phyloP scores from a whole-genome alignment of 352 stramenopile genomes.

The Pythium insidiosum region DNA sequence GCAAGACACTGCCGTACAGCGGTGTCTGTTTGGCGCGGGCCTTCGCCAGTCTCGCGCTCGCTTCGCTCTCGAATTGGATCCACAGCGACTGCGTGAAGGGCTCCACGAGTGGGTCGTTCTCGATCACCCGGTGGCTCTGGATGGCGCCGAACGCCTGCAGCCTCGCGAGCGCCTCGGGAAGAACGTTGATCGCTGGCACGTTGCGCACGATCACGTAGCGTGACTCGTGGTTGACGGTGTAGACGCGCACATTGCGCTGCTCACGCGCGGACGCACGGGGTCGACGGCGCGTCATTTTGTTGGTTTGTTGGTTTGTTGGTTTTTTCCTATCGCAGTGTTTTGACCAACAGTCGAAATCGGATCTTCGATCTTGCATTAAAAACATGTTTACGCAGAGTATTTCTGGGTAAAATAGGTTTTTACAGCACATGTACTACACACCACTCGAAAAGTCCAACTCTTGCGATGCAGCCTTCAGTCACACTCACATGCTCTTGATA shows the following conservation, averaged over 20 bases:
- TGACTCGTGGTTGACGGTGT: constrained; percentile 32
- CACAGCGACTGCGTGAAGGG: constrained; percentile 55
- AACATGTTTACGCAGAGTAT: too few species aligned
- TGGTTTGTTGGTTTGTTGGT: too few species aligned
- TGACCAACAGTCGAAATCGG: too few species aligned
- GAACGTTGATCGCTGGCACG: constrained; percentile 19
- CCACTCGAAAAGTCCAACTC: too few species aligned
- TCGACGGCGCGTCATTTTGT: too few species aligned
- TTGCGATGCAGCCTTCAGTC: too few species aligned
- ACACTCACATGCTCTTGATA: too few species aligned
- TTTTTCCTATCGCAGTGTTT: too few species aligned
- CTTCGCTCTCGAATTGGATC: constrained; percentile 70
- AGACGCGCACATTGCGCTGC: constrained; percentile 17
- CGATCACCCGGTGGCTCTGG: constrained; percentile 14
- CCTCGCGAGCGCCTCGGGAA: constrained; percentile 17
- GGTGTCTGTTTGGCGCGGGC: constrained; percentile 39
- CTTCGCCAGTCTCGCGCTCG: constrained; percentile 69
- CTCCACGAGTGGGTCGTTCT: constrained; percentile 1
- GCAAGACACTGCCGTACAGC: constrained; percentile 54
- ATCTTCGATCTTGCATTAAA: too few species aligned
- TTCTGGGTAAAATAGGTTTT: too few species aligned
- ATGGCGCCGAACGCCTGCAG: constrained; percentile 18
- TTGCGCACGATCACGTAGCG: constrained; percentile 23
- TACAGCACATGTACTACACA: too few species aligned
- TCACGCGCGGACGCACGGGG: too few species aligned